These are phyloP conservation scores for Coemansia sp. DNA, from an alignment of 192 early-diverging fungal genomes.

Conservation along the genomic window DNA sequence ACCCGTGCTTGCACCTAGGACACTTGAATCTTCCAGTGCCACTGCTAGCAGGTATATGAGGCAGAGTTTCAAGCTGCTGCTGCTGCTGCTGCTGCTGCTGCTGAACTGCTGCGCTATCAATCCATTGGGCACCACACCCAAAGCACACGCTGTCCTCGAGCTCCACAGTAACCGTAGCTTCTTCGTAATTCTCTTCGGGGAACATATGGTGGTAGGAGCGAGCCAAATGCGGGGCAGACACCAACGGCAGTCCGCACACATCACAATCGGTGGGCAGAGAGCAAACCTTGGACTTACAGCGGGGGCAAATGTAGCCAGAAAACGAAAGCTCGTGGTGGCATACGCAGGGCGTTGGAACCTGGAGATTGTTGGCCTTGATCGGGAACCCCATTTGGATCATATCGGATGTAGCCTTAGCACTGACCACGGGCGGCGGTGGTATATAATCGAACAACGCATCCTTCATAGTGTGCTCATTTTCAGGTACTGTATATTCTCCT, in stretches of 20 bases:
- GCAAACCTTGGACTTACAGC: slow-evolving; percentile 80
- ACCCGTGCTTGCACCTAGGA: slow-evolving; percentile 70
- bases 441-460: slow-evolving; percentile 83
- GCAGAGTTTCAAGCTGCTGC: background rate
- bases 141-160: slow-evolving; percentile 15
- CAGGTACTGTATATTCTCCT: slow-evolving; percentile 79
- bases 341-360: slow-evolving; percentile 66
- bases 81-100: background rate
- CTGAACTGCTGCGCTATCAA: background rate
- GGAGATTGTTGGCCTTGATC: slow-evolving; percentile 17
- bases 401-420: slow-evolving; percentile 54
- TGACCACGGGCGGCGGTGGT: slow-evolving; percentile 79
- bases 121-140: slow-evolving; percentile 45
- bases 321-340: slow-evolving; percentile 71
- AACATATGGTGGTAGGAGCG: slow-evolving; percentile 94
- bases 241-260: slow-evolving; percentile 83
- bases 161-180: slow-evolving; percentile 34
- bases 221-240: slow-evolving; percentile 87
- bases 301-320: slow-evolving; percentile 82
- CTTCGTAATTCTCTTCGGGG: slow-evolving; percentile 81
- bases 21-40: slow-evolving; percentile 63
- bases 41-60: slow-evolving; percentile 5
- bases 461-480: slow-evolving; percentile 80
- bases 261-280: slow-evolving; percentile 91
- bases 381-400: slow-evolving; percentile 97